Conservation (phyloP, 2,329 filamentous ascomycete species). For the Aureobasidium melanogenum region DNA sequence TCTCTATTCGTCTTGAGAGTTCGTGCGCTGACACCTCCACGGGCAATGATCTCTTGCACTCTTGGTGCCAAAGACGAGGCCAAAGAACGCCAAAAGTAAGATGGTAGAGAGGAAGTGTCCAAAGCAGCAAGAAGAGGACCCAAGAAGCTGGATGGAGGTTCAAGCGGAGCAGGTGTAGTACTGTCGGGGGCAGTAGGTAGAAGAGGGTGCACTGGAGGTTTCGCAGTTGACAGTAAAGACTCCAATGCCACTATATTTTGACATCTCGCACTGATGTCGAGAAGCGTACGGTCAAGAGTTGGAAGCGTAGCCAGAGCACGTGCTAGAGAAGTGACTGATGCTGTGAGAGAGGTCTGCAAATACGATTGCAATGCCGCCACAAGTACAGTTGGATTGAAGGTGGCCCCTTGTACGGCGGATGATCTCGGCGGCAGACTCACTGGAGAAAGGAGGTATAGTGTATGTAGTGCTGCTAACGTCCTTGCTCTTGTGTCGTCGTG, state of each 20-base stretch:
- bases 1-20: conserved; percentile 70
- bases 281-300: conserved; percentile 68
- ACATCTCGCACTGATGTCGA: conserved; percentile 74
- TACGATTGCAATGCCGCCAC: conserved; percentile 72
- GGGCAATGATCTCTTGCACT: conserved; percentile 74
- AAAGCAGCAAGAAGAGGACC: conserved; percentile 52
- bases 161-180: neutral
- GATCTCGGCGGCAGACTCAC: conserved; percentile 21
- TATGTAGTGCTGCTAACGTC: conserved; percentile 62
- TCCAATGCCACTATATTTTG: conserved; percentile 89
- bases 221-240: conserved; percentile 60
- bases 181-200: conserved; percentile 28
- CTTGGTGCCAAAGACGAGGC: conserved; percentile 66
- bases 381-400: conserved; percentile 60
- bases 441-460: conserved; percentile 76
- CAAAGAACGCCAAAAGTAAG: conserved; percentile 88
- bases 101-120: conserved; percentile 78
- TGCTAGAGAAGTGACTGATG: conserved; percentile 64
- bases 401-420: conserved; percentile 22
- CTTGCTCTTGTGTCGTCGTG: conserved; percentile 66
- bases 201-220: conserved; percentile 60
- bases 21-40: conserved; percentile 75
- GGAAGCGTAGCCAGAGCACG: conserved; percentile 72
- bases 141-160: conserved; percentile 47
- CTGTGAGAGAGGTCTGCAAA: conserved; percentile 70